phyloP scores from a whole-genome alignment of 192 early-diverging fungal genomes.

The Entomortierella parvispora region DNA sequence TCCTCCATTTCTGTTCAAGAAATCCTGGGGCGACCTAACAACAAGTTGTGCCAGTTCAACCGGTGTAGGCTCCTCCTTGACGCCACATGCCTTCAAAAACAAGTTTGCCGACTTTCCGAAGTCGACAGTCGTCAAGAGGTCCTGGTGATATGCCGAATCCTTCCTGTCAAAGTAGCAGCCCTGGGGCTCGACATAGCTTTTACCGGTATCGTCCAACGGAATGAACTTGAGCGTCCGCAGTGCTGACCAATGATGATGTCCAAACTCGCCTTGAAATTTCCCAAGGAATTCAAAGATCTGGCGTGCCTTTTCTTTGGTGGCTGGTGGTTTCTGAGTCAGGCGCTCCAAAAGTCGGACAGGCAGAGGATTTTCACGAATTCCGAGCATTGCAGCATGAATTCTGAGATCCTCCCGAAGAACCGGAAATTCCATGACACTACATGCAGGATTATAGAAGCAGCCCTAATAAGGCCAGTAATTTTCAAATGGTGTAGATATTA shows the following conservation, averaged over 20 bases:
- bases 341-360: constrained; percentile 48
- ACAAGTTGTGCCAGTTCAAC: constrained; percentile 75
- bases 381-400: constrained; percentile 67
- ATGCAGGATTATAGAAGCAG: constrained; percentile 70
- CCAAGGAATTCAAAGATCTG: constrained; percentile 76
- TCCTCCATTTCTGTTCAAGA: constrained; percentile 62
- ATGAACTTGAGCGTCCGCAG: constrained; percentile 70
- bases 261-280: constrained; percentile 69
- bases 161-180: constrained; percentile 68
- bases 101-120: constrained; percentile 78
- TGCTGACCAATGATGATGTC: constrained; percentile 60
- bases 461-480: too few species aligned
- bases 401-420: constrained; percentile 67
- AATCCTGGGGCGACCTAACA: constrained; percentile 63
- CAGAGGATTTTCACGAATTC: constrained; percentile 69
- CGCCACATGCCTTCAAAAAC: constrained; percentile 86
- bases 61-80: constrained; percentile 81
- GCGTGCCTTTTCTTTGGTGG: constrained; percentile 54
- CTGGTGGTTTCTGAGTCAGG: constrained; percentile 41
- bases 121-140: constrained; percentile 69
- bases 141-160: constrained; percentile 55
- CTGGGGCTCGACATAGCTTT: constrained; percentile 53
- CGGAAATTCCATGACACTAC: constrained; percentile 72
- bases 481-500: too few species aligned
- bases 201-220: constrained; percentile 57